phyloP scores from a whole-genome alignment of 768 basidiomycete genomes.

The Suillus subalutaceus region DNA sequence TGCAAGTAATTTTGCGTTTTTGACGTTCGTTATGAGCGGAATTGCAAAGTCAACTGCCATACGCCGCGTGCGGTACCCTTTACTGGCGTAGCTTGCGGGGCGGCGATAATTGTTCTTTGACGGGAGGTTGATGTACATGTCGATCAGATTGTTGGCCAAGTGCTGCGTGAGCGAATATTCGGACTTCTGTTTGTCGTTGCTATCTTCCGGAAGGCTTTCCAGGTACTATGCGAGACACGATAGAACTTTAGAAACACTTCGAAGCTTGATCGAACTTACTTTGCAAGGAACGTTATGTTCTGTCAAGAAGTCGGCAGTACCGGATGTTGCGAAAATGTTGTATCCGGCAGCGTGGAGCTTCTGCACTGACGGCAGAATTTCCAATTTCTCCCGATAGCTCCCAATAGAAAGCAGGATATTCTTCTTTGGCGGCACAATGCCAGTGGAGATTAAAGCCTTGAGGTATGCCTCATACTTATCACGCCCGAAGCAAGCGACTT shows the following conservation, averaged over 20 bases:
- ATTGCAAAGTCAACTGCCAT: conserved; percentile 99
- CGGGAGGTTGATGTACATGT: conserved; percentile 99
- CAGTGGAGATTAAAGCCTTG: conserved; percentile 96
- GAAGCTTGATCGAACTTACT: conserved; percentile 42
- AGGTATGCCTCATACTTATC: conserved; percentile 99
- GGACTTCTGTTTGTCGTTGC: conserved; percentile 82
- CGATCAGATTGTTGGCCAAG: conserved; percentile 94
- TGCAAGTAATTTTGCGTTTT: conserved; percentile 94
- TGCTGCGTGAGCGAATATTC: conserved; percentile 98
- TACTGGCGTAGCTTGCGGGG: conserved; percentile 95
- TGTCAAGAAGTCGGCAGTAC: conserved; percentile 96
- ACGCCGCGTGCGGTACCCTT: conserved; percentile 94
- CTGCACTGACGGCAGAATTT: conserved; percentile 93
- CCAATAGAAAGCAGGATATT: conserved; percentile 97
- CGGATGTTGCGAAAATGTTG: conserved; percentile 95
- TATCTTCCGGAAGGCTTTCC: conserved; percentile 80
- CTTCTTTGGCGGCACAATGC: conserved; percentile 93
- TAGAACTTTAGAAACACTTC: conserved; percentile 7
- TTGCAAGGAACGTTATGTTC: conserved; percentile 98
- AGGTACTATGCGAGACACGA: conserved; percentile 61
- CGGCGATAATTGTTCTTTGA: conserved; percentile 98
- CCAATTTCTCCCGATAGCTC: conserved; percentile 96
- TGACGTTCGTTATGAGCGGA: conserved; percentile 97
- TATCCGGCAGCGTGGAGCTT: conserved; percentile 93
- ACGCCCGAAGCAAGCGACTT: conserved; percentile 97